Conservation (phyloP, 345 rosid species). For the Carallia brachiata region DNA sequence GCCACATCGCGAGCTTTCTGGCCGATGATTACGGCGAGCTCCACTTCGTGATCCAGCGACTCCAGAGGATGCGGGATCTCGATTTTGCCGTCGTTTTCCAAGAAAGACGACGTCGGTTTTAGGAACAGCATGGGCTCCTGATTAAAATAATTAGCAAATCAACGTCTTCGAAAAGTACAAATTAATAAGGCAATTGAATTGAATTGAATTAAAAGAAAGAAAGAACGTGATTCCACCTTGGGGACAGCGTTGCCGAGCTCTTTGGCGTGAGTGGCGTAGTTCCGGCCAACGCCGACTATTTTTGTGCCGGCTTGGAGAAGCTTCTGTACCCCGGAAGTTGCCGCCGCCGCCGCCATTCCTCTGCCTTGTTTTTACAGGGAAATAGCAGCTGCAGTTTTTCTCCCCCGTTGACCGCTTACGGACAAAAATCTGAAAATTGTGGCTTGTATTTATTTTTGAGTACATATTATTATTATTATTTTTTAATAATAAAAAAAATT, state of each 20-base stretch:
- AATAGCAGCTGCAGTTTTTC: not conserved
- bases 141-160: not conserved
- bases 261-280: slow-evolving; percentile 91
- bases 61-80: slow-evolving; percentile 71
- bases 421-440: too few species aligned
- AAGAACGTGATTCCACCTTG: slow-evolving; percentile 31
- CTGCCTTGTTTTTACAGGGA: not conserved
- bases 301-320: slow-evolving; percentile 68
- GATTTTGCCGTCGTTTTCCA: slow-evolving; percentile 82
- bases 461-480: too few species aligned
- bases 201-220: not conserved
- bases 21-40: slow-evolving; percentile 80
- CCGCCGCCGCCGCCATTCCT: slow-evolving; percentile 20
- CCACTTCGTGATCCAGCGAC: slow-evolving; percentile 88
- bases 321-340: slow-evolving; percentile 31
- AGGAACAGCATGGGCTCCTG: slow-evolving; percentile 85
- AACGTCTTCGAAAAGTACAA: too few species aligned
- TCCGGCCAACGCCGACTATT: slow-evolving; percentile 89
- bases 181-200: too few species aligned
- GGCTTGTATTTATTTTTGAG: too few species aligned
- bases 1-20: slow-evolving; percentile 76
- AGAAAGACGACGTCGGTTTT: slow-evolving; percentile 87
- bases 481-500: too few species aligned
- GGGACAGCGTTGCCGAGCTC: slow-evolving; percentile 92
- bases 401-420: too few species aligned